phyloP scores from a whole-genome alignment of 2,329 filamentous ascomycete genomes.

The Fusarium sp. region DNA sequence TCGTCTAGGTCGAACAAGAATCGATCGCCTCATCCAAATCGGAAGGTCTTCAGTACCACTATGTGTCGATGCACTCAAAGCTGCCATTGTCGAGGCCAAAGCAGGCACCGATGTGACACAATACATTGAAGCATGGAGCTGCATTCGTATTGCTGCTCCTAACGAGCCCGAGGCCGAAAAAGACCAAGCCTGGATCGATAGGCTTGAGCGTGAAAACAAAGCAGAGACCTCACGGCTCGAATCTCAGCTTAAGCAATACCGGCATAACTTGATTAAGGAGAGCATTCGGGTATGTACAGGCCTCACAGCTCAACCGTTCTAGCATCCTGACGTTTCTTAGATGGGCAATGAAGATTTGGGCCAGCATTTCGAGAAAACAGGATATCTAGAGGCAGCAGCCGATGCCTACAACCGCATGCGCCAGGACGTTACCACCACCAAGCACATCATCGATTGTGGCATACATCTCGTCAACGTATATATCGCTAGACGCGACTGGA shows the following conservation, averaged over 20 bases:
- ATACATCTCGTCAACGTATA: conserved; percentile 81
- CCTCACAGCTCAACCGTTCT: conserved; percentile 7
- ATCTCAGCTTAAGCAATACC: conserved; percentile 88
- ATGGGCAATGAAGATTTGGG: conserved; percentile 96
- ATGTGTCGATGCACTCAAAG: conserved; percentile 81
- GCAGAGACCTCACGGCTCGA: conserved; percentile 81
- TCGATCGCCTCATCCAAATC: conserved; percentile 84
- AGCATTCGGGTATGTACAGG: conserved; percentile 77
- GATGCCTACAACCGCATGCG: conserved; percentile 90
- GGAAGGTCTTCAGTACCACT: conserved; percentile 81
- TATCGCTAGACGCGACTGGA: conserved; percentile 82
- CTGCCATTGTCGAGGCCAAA: conserved; percentile 81
- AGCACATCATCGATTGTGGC: conserved; percentile 85
- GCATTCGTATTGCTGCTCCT: conserved; percentile 72
- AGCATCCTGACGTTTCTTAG: conserved; percentile 56
- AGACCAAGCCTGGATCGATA: conserved; percentile 81
- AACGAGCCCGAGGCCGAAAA: conserved; percentile 73
- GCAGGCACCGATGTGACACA: conserved; percentile 75
- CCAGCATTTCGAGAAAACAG: conserved; percentile 81
- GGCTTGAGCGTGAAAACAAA: conserved; percentile 73
- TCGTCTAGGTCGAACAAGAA: conserved; percentile 77
- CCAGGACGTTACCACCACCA: conserved; percentile 84
- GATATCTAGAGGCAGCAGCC: conserved; percentile 76
- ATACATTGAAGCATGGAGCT: conserved; percentile 76
- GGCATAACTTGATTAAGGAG: conserved; percentile 97